These are phyloP conservation scores for Saccharomyces pastorianus DNA, from an alignment of 1,139 yeast genomes.

Conservation along the genomic window DNA sequence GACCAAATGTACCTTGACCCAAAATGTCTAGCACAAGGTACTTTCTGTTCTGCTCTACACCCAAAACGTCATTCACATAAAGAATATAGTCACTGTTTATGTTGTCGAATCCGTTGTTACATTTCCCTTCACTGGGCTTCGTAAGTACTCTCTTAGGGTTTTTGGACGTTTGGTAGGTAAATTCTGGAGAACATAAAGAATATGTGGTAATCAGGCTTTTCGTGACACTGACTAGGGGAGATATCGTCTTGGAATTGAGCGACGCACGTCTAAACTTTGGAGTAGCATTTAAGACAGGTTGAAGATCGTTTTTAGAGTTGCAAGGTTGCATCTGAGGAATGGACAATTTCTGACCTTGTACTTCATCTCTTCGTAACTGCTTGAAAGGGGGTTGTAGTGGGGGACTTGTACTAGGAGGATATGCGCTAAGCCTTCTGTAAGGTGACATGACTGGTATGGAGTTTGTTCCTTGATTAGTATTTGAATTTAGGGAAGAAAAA, in stretches of 20 bases:
- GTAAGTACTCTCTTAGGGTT: slow-evolving; percentile 90
- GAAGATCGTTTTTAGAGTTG: slow-evolving; percentile 40
- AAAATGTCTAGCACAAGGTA: slow-evolving; percentile 82
- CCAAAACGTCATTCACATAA: slow-evolving; percentile 88
- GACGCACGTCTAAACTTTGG: slow-evolving; percentile 80
- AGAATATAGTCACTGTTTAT: slow-evolving; percentile 83
- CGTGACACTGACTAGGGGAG: slow-evolving; percentile 80
- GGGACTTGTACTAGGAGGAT: slow-evolving; percentile 20
- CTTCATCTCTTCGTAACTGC: slow-evolving; percentile 19
- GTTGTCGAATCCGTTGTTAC: slow-evolving; percentile 81
- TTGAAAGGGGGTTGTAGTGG: slow-evolving; percentile 20
- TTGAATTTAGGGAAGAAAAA: background rate
- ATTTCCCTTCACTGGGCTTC: slow-evolving; percentile 79
- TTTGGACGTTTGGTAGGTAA: slow-evolving; percentile 73
- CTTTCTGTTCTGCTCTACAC: slow-evolving; percentile 77
- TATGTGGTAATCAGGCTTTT: slow-evolving; percentile 72
- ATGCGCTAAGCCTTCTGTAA: slow-evolving; percentile 27
- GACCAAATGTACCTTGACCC: slow-evolving; percentile 98
- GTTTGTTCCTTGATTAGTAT: background rate
- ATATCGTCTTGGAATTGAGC: slow-evolving; percentile 65
- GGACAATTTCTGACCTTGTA: slow-evolving; percentile 9
- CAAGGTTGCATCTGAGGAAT: slow-evolving; percentile 26
- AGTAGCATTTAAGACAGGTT: slow-evolving; percentile 52
- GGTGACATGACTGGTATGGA: slow-evolving; percentile 13
- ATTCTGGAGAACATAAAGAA: slow-evolving; percentile 78